Conservation (phyloP, 805 yeast genomes). For the Sungouiozyma intestinalis region DNA sequence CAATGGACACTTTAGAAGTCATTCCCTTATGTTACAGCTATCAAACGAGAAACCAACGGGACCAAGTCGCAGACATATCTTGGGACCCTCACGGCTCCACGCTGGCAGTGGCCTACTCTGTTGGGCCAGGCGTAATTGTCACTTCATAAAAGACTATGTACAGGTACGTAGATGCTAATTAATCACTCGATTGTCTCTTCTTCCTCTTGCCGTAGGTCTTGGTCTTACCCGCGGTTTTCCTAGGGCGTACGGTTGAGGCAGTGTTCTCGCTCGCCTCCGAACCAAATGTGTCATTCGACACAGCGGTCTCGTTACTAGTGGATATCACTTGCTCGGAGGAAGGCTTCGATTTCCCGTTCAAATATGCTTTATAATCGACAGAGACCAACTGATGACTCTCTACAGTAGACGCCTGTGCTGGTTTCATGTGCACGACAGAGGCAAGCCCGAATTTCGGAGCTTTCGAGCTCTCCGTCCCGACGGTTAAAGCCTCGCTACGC, state of each 20-base stretch:
- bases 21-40: constrained; percentile 12
- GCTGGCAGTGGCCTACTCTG: constrained; percentile 27
- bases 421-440: background rate
- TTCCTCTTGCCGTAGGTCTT: background rate
- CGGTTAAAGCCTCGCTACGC: no score
- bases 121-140: constrained; percentile 21
- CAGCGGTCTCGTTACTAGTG: background rate
- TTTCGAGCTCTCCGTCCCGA: background rate
- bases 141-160: constrained; percentile 6
- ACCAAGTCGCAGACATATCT: constrained; percentile 26
- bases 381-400: constrained; percentile 4
- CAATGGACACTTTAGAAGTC: constrained; percentile 4
- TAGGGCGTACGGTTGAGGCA: no score
- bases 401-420: constrained; percentile 1
- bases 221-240: no score
- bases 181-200: background rate
- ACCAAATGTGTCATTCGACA: background rate
- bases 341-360: background rate
- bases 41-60: constrained; percentile 12
- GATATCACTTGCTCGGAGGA: background rate
- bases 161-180: background rate
- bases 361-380: constrained; percentile 4
- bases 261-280: background rate
- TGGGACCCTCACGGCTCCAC: constrained; percentile 26
- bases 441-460: background rate